A percentile compares a stretch with the other conserved stretches of the same genome.
Evolutionary conservation across 2,329 filamentous ascomycete genomes (phyloP).

Genomic region (Apiospora rasikravindrae): DNA sequence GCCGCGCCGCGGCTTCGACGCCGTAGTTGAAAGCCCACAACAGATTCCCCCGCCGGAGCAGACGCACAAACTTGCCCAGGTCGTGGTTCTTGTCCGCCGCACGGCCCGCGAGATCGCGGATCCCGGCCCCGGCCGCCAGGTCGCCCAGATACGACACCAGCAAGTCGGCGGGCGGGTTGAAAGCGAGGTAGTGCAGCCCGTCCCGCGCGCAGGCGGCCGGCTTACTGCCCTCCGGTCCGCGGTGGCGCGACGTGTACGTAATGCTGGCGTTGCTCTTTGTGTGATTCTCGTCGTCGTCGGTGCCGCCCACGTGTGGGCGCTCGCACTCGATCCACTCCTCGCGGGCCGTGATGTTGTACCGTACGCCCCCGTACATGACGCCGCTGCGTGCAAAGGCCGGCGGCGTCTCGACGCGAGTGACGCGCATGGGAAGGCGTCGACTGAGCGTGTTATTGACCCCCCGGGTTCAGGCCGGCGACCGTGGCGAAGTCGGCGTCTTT

Average conservation of each 20-base stretch:
- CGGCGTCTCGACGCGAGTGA: slow-evolving; percentile 32
- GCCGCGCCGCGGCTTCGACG: slow-evolving; percentile 25
- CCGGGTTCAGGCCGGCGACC: slow-evolving; percentile 29
- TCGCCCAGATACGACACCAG: slow-evolving; percentile 30
- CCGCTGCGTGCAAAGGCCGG: slow-evolving; percentile 29
- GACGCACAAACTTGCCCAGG: slow-evolving; percentile 27
- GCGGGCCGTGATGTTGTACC: slow-evolving; percentile 28
- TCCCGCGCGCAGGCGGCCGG: slow-evolving; percentile 27
- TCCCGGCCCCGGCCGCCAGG: slow-evolving; percentile 25
- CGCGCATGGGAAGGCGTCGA: slow-evolving; percentile 30
- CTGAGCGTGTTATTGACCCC: slow-evolving; percentile 24
- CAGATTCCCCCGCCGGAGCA: slow-evolving; percentile 27
- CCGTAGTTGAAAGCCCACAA: slow-evolving; percentile 33
- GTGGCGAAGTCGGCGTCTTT: slow-evolving; percentile 27
- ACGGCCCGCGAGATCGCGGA: slow-evolving; percentile 27
- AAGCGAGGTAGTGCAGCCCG: slow-evolving; percentile 29
- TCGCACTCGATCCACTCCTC: slow-evolving; percentile 30
- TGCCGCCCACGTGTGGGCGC: slow-evolving; percentile 17
- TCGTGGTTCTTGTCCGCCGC: slow-evolving; percentile 26
- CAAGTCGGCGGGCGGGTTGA: slow-evolving; percentile 31
- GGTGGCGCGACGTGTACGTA: slow-evolving; percentile 29
- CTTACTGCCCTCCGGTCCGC: slow-evolving; percentile 22
- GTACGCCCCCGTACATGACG: slow-evolving; percentile 26
- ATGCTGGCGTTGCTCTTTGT: slow-evolving; percentile 27
- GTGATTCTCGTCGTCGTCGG: not conserved